Base-by-base conservation (phyloP, 495 filamentous ascomycete genomes). In the Letharia lupina region DNA sequence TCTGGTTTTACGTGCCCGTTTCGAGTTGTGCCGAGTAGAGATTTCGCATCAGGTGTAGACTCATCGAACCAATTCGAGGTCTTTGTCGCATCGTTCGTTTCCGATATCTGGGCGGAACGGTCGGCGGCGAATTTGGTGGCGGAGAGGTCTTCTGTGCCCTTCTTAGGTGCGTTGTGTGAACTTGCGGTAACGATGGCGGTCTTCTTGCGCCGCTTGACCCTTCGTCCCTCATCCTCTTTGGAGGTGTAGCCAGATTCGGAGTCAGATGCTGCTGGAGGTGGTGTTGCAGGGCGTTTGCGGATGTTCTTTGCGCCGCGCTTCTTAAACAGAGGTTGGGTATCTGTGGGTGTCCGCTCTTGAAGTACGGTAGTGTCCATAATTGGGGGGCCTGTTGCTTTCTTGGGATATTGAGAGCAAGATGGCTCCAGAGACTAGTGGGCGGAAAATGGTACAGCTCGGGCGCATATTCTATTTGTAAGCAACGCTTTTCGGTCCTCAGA, bases 21-120 rank as follows among this genome's bases (percentile, higher is more conserved):
- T 62, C 84, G 77, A 18, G 88, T 88, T 31, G 81, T 84, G 16
- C 89, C 88, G 18, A 91, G 79, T 0, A 91, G 79, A 64, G 81
- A 84, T 73, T 84, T 86, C 37, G 74, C 72, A 20, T 75, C 69
- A 3, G 67, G 65, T 31, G 75, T 72, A 58, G 84, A 80, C 61
- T 93, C 89, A 67, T 92, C 91, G 76, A 89, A 94, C 91, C 92
- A 96, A 73, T 95, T 89, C n/a, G 83, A 86, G 31, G 85, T 83
- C 69, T 95, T 96, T 8, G 94, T 98, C n/a, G 94, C 94, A 72
- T 96, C 93, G 73, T 92, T 91, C 65, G 82, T 84, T 65, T 80
- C 77, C 39, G 86, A 81, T 52, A 95, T 84, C 3, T 50, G 58
- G 52, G 78, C 73, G 61, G 77, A 82, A 35, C 82, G 80, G 69